Evolutionary conservation across 768 basidiomycete species (phyloP).

Genomic region (Trametes elegans): DNA sequence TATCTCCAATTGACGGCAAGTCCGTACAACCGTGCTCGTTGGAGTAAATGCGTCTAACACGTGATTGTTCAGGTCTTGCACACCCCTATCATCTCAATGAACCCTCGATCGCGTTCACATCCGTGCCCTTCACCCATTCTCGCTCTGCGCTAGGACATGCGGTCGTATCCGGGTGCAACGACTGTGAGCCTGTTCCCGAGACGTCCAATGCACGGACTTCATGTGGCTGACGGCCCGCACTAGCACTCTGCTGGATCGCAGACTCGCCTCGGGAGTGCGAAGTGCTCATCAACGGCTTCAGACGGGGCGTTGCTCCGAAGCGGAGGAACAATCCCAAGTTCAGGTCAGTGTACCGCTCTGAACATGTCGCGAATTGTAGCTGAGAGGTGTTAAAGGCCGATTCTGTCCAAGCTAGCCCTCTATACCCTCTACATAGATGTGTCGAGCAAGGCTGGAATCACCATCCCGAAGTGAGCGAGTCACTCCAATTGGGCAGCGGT

Average conservation of each 20-base stretch:
- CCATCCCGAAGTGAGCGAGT: slow-evolving; percentile 8
- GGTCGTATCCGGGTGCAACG: slow-evolving; percentile 56
- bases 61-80: slow-evolving; percentile 53
- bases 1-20: slow-evolving; percentile 46
- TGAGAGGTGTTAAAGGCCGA: slow-evolving; percentile 39
- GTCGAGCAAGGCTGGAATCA: slow-evolving; percentile 15
- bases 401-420: slow-evolving; percentile 51
- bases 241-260: slow-evolving; percentile 73
- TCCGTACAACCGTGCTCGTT: not conserved
- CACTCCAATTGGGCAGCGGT: not conserved
- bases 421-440: slow-evolving; percentile 44
- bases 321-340: slow-evolving; percentile 61
- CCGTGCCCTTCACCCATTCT: slow-evolving; percentile 57
- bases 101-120: slow-evolving; percentile 59
- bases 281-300: slow-evolving; percentile 76
- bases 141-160: slow-evolving; percentile 33
- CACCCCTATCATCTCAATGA: slow-evolving; percentile 45
- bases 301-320: slow-evolving; percentile 73
- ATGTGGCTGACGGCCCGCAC: not conserved
- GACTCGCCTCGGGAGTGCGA: slow-evolving; percentile 49
- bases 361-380: not conserved
- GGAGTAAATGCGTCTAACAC: too few species aligned
- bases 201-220: not conserved
- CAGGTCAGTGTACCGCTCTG: slow-evolving; percentile 40
- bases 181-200: slow-evolving; percentile 46